Evolutionary conservation across 257 asterid species (phyloP).

Genomic region (Prunella vulgaris): DNA sequence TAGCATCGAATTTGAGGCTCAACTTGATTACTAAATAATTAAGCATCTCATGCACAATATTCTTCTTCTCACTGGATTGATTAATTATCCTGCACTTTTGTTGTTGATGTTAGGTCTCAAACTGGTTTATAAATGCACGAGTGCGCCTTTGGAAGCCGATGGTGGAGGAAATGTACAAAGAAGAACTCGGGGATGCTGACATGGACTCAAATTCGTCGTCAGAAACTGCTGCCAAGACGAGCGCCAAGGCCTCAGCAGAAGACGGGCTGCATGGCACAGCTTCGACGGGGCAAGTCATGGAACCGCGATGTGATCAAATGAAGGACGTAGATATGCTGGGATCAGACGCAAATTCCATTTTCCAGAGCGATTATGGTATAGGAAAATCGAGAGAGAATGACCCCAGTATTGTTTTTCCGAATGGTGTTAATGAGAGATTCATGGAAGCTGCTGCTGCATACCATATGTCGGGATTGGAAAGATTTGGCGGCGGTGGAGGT

Average conservation of each 20-base stretch:
- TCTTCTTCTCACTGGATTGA: not conserved
- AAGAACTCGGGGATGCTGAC: constrained; percentile 61
- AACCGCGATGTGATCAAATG: constrained; percentile 36
- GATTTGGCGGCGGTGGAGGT: constrained; percentile 31
- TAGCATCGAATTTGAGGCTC: not conserved
- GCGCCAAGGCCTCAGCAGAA: constrained; percentile 37
- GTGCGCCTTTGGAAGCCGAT: constrained; percentile 98
- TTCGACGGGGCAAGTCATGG: constrained; percentile 34
- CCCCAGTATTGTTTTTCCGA: constrained; percentile 17
- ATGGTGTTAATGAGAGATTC: constrained; percentile 27
- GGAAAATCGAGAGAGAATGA: constrained; percentile 25
- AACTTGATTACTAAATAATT: not conserved
- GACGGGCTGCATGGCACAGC: constrained; percentile 34
- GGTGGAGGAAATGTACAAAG: constrained; percentile 97
- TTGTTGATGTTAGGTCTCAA: constrained; percentile 59
- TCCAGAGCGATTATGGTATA: constrained; percentile 29
- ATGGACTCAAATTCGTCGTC: constrained; percentile 63
- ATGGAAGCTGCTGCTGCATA: constrained; percentile 26
- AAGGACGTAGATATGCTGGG: constrained; percentile 43
- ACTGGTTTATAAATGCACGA: constrained; percentile 95
- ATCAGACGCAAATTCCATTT: constrained; percentile 30
- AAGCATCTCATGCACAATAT: too few species aligned
- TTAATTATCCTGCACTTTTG: not conserved
- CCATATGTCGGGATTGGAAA: constrained; percentile 55
- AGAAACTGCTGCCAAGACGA: constrained; percentile 31